These are phyloP conservation scores for Cyberlindnera misumaiensis DNA, from an alignment of 805 yeast genomes.

Conservation along the genomic window DNA sequence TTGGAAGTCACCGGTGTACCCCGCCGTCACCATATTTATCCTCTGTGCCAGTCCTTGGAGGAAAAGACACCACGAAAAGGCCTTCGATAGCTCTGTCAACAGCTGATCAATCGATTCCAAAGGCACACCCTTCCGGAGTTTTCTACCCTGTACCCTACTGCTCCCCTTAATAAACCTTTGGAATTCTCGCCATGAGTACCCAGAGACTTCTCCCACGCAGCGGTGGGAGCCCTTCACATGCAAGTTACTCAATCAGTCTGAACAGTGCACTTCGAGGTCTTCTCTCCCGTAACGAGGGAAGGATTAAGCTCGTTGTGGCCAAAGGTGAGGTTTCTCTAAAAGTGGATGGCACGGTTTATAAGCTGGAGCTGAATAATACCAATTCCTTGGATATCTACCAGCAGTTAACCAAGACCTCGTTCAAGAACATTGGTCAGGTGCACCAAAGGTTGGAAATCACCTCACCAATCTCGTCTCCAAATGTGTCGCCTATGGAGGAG, in stretches of 20 bases:
- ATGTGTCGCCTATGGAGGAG: neutral
- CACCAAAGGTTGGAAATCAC: conserved; percentile 8
- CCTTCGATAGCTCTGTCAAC: too few species aligned
- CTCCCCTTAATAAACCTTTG: too few species aligned
- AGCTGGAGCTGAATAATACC: conserved; percentile 4
- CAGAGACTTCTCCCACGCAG: conserved; percentile 12
- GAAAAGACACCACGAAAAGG: too few species aligned
- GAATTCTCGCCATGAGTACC: conserved; percentile 2
- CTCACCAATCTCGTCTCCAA: conserved; percentile 8
- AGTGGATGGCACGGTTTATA: conserved; percentile 4
- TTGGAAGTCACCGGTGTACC: too few species aligned
- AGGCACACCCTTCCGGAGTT: too few species aligned
- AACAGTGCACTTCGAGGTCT: conserved; percentile 5
- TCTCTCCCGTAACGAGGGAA: conserved; percentile 10
- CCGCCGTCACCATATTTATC: too few species aligned
- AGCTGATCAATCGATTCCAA: too few species aligned
- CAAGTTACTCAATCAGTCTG: conserved; percentile 10
- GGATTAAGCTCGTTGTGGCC: conserved; percentile 17
- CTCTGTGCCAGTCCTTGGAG: too few species aligned
- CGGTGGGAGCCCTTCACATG: conserved; percentile 4
- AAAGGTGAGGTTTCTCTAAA: conserved; percentile 15
- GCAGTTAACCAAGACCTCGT: conserved; percentile 17
- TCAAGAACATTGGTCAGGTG: conserved; percentile 17
- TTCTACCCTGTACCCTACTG: too few species aligned
- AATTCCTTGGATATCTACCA: conserved; percentile 16